phyloP scores from a whole-genome alignment of 139 green algal genomes.

The Picochlorum costavermella region DNA sequence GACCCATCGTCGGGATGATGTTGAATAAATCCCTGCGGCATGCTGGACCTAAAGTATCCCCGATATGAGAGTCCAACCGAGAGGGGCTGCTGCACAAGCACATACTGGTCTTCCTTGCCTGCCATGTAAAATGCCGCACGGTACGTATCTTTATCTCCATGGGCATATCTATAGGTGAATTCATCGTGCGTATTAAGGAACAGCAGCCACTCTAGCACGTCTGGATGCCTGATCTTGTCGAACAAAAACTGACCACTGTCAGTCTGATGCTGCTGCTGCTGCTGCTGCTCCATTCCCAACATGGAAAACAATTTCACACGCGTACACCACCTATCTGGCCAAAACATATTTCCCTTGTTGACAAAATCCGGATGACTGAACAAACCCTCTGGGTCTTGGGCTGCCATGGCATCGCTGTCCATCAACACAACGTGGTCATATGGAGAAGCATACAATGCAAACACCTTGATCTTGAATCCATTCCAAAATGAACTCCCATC shows the following conservation, averaged over 20 bases:
- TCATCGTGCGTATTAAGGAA: conserved; percentile 34
- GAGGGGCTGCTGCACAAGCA: conserved; percentile 10
- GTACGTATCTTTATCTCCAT: conserved; percentile 41
- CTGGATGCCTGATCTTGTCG: conserved; percentile 16
- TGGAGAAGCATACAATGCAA: conserved; percentile 13
- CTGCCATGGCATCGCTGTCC: conserved; percentile 26
- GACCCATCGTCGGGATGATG: conserved; percentile 17
- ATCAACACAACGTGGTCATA: conserved; percentile 23
- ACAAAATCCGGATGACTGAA: conserved; percentile 20
- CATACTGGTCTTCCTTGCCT: conserved; percentile 5
- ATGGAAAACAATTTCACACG: conserved; percentile 13
- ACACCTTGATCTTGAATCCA: conserved; percentile 27
- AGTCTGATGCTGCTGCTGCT: conserved; percentile 18
- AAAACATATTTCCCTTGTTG: conserved; percentile 28
- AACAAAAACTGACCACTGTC: conserved; percentile 36
- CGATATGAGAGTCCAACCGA: not conserved
- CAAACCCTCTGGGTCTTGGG: conserved; percentile 18
- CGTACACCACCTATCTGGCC: conserved; percentile 30
- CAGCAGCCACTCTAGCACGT: conserved; percentile 29
- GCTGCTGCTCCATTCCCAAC: conserved; percentile 15
- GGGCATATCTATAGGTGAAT: conserved; percentile 22
- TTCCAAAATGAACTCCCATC: not conserved
- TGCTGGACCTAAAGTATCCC: not conserved
- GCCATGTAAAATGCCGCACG: conserved; percentile 25
- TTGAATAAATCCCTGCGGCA: conserved; percentile 16